These are phyloP conservation scores for Schizophyllum amplum DNA, from an alignment of 1,284 basidiomycete species.

Conservation along the genomic window DNA sequence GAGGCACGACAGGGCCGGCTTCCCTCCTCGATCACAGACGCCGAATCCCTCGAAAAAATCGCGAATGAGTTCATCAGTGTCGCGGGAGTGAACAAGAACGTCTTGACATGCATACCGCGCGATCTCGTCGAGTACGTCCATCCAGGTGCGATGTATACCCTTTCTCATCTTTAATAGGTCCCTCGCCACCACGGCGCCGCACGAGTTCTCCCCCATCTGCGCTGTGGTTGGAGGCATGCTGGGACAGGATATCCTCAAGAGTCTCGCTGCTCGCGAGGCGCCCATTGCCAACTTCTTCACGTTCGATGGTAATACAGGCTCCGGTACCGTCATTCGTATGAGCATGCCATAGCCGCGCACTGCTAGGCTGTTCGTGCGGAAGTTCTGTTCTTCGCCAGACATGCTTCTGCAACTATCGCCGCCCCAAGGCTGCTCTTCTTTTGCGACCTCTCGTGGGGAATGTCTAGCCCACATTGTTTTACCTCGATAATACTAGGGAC, in stretches of 20 bases:
- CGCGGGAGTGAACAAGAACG: conserved; percentile 66
- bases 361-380: background rate
- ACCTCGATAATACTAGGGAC: no score
- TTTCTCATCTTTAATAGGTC: conserved; percentile 30
- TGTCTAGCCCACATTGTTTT: no score
- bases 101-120: conserved; percentile 44
- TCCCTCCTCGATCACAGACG: conserved; percentile 49
- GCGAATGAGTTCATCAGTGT: conserved; percentile 51
- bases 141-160: background rate
- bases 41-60: conserved; percentile 37
- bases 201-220: conserved; percentile 85
- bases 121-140: conserved; percentile 50
- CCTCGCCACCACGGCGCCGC: conserved; percentile 60
- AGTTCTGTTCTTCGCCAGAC: conserved; percentile 9
- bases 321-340: conserved; percentile 56
- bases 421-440: no score
- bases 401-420: conserved; percentile 2
- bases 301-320: conserved; percentile 79
- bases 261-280: conserved; percentile 81
- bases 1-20: conserved; percentile 52
- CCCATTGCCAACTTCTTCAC: conserved; percentile 90
- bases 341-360: conserved; percentile 33
- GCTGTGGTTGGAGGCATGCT: conserved; percentile 92
- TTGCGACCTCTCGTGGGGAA: no score
- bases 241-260: conserved; percentile 92